phyloP scores from a whole-genome alignment of 257 asterid species.

The Gynochthodes officinalis region DNA sequence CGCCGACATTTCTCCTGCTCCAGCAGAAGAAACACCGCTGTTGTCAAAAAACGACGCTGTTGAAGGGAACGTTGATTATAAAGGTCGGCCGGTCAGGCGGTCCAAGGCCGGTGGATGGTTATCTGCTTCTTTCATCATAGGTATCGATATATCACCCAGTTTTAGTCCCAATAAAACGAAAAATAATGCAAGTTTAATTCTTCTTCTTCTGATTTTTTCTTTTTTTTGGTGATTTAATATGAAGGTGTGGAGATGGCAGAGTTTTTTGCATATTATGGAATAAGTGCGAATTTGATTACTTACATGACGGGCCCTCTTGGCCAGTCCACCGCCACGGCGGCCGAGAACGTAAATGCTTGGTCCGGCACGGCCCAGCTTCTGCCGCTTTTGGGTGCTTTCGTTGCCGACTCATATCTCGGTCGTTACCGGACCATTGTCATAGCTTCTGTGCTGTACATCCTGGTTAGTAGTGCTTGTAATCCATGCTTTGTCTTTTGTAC shows the following conservation, averaged over 20 bases:
- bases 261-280: slow-evolving; percentile 28
- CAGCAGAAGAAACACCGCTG: background rate
- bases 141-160: background rate
- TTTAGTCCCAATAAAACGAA: too few relatives aligned
- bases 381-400: slow-evolving; percentile 30
- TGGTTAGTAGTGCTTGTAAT: slow-evolving; percentile 25
- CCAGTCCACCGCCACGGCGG: slow-evolving; percentile 28
- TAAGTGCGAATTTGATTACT: slow-evolving; percentile 23
- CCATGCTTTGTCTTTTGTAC: too few relatives aligned
- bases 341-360: slow-evolving; percentile 30
- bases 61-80: slow-evolving; percentile 20
- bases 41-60: slow-evolving; percentile 15
- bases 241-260: slow-evolving; percentile 30
- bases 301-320: slow-evolving; percentile 26
- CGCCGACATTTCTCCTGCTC: background rate
- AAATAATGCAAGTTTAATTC: background rate
- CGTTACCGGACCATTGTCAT: slow-evolving; percentile 25
- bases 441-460: slow-evolving; percentile 21
- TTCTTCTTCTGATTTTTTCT: too few relatives aligned
- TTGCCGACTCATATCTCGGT: slow-evolving; percentile 28
- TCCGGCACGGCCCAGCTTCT: slow-evolving; percentile 19
- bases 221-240: background rate
- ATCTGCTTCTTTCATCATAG: slow-evolving; percentile 33
- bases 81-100: slow-evolving; percentile 20
- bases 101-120: slow-evolving; percentile 28